A percentile compares a stretch with the other conserved stretches of the same genome.
These are phyloP conservation scores for Dendrostoma leiphaemia DNA, from an alignment of 2,329 filamentous ascomycete species.

Conservation along the genomic window DNA sequence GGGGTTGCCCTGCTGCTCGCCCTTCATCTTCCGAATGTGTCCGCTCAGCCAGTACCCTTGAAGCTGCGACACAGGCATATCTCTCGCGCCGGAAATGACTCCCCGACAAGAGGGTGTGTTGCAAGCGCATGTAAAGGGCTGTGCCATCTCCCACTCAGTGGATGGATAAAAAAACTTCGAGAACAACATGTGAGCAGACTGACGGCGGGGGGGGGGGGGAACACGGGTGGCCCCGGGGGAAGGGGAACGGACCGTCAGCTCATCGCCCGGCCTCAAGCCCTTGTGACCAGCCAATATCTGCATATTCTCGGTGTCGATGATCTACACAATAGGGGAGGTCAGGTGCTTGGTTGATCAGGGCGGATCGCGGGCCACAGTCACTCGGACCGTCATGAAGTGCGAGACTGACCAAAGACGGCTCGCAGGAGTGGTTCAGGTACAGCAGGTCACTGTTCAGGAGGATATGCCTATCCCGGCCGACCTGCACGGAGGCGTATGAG, in stretches of 20 bases:
- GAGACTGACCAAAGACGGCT: constrained; percentile 57
- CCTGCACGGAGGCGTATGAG: constrained; percentile 65
- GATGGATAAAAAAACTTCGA: constrained; percentile 73
- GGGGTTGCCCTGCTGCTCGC: constrained; percentile 41
- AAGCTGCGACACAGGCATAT: constrained; percentile 55
- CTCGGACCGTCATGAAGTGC: not conserved
- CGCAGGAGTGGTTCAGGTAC: constrained; percentile 68
- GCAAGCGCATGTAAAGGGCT: constrained; percentile 68
- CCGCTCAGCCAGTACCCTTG: constrained; percentile 60
- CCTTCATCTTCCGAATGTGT: constrained; percentile 57
- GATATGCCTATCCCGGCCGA: constrained; percentile 53
- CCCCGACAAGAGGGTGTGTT: constrained; percentile 56
- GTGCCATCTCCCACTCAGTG: constrained; percentile 72
- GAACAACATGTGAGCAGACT: not conserved
- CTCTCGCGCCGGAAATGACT: constrained; percentile 60
- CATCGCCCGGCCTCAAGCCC: constrained; percentile 53
- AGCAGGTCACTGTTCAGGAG: constrained; percentile 65
- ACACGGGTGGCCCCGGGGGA: too few species aligned
- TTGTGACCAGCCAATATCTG: constrained; percentile 57
- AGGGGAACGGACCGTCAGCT: constrained; percentile 47
- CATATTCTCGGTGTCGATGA: constrained; percentile 58
- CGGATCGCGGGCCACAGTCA: not conserved
- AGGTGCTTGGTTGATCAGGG: too few species aligned
- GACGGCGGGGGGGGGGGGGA: not conserved
- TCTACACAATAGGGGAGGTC: constrained; percentile 33